A percentile compares a stretch with the other conserved stretches of the same genome.
phyloP scores from a whole-genome alignment of 192 early-diverging fungal genomes.

The Coemansia sp. region DNA sequence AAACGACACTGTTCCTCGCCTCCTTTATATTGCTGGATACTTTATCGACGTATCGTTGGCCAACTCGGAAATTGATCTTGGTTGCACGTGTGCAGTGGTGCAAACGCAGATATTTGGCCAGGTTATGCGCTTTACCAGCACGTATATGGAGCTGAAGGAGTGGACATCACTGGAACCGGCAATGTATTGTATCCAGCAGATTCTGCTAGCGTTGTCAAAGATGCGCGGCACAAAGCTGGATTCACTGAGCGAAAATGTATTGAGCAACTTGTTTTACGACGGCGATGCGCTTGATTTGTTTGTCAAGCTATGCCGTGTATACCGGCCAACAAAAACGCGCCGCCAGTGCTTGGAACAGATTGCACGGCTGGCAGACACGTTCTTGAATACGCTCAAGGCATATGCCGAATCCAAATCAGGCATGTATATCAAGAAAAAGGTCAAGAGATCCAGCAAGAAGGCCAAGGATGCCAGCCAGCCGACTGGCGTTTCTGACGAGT shows the following conservation, averaged over 20 bases:
- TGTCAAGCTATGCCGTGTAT: constrained; percentile 42
- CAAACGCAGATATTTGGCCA: constrained; percentile 43
- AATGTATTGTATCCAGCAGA: constrained; percentile 52
- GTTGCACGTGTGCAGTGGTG: constrained; percentile 33
- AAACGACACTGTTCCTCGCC: constrained; percentile 22
- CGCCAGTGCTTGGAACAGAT: constrained; percentile 40
- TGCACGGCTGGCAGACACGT: constrained; percentile 38
- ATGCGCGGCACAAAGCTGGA: constrained; percentile 48
- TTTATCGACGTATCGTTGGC: constrained; percentile 51
- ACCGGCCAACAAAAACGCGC: constrained; percentile 29
- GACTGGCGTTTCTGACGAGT: too few species aligned
- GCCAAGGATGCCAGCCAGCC: background rate
- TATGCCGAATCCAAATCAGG: constrained; percentile 28
- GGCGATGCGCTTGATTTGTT: constrained; percentile 51
- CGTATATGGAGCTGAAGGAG: constrained; percentile 39
- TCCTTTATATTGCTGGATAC: constrained; percentile 46
- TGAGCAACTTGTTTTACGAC: constrained; percentile 54
- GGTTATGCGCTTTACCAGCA: constrained; percentile 39
- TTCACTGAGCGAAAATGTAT: constrained; percentile 33
- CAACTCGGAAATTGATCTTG: constrained; percentile 44
- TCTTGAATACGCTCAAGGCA: constrained; percentile 25
- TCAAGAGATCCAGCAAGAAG: constrained; percentile 6
- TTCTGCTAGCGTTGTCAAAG: constrained; percentile 29
- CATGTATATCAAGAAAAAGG: constrained; percentile 30
- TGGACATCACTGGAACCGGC: constrained; percentile 36